Base-by-base conservation (phyloP, 208 protist genomes). In the Trypanosoma rangeli region DNA sequence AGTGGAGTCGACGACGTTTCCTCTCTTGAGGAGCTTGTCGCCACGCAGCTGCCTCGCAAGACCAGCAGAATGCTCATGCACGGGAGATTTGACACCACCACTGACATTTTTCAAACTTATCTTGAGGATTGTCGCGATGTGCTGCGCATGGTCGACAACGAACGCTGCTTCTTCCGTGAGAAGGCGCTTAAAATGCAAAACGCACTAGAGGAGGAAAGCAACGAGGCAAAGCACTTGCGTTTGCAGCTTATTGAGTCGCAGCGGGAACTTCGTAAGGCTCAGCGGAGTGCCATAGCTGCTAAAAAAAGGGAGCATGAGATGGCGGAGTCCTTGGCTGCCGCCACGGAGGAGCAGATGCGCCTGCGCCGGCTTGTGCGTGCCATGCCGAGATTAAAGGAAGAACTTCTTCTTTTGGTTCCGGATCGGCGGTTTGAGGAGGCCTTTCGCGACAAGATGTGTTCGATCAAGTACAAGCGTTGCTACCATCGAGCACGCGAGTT, bases 341-440 rank as follows among this genome's bases (percentile, higher is more conserved):
- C 68, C 60, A 77, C 75, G 31, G 70, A 80, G 57, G 82, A 92
- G 60, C 35, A 85, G 49, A 78, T 86, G 64, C 57, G 56, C n/a
- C 78, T 92, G 46, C 81, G 76, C 1, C 83, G 82, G 28, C 70
- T 83, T 20, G 55, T 92, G 49, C 81, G 86, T 12, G 53, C 82
- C 0, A 39, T 86, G 8, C 82, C 84, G 16, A 24, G 63, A 0
- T 1, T 13, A 5, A 33, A 35, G 3, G 67, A 53, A 18, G 61
- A 57, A 9, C 46, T 73, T 9, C 73, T 70, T 1, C n/a, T 55
- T 0, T 68, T 94, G 8, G 82, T 86, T 5, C 85, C 85, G 12
- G 88, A 92, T 69, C 84, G 88, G 28, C 80, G 83, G 37, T 92
- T 92, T 48, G 77, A 91, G 64, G 83, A 88, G 57, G 84, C 88